Evolutionary conservation across 2,329 filamentous ascomycete species (phyloP), one percentile per base, ranked within the genome.

Genomic region (Aspergillus ochraceus): DNA sequence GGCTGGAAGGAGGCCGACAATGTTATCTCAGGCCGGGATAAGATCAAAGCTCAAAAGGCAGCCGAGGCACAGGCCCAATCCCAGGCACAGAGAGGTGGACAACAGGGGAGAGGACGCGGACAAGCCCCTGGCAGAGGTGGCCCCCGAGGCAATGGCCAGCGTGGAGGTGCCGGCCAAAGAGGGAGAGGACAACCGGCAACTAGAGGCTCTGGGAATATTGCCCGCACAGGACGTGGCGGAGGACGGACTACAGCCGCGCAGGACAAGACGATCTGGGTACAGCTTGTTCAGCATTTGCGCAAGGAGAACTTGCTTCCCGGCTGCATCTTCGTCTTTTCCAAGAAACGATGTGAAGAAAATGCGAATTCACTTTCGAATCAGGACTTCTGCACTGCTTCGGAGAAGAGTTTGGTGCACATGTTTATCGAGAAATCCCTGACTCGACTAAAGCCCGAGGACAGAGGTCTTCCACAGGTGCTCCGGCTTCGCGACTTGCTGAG

Each of bases 261-360:
- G 75, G 95, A 99, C 77, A 93, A 92, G 74, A 98, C 93, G 63
- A 84, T 97, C 8, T 99, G 95, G 95, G 94, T 98, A 39, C 91
- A 97, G 71, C 84, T 99, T 45, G 92, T 99, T 2, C 91, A 96
- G 70, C 92, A 91, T 76, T 82, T 99, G 56, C 91, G 88, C 69
- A 97, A 96, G 75, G 87, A 92, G 55, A 91, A 87, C 52, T 83
- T 99, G 4, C 84, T 99, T 3, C 95, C 95, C 0, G 92, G 90
- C 9, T 98, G 94, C 74, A 96, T 99, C 66, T 99, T 99, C 72
- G 94, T 99, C 58, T 99, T 99, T 76, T 99, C 95, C 2, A 99
- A 98, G 80, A 97, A 95, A 77, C 84, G 95, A 55, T 98, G 95
- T 70, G 95, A 99, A 75, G 92, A 98, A 72, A 99, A 98, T 73